These are phyloP conservation scores for Magnusiomyces tetraspermus DNA, from an alignment of 1,139 yeast species.

Conservation along the genomic window DNA sequence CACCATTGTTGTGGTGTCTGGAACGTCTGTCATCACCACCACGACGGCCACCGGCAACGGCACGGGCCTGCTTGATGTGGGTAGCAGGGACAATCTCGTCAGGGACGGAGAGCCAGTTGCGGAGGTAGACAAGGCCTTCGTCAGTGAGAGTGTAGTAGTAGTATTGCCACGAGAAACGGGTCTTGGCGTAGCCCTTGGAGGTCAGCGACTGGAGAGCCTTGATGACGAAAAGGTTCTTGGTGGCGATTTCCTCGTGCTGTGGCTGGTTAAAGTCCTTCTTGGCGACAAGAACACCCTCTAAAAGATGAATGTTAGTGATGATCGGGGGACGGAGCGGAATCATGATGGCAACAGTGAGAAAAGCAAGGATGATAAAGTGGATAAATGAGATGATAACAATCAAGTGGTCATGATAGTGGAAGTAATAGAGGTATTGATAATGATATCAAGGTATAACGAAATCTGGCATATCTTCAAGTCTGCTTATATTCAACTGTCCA, in stretches of 20 bases:
- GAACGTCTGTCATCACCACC: slow-evolving; percentile 29
- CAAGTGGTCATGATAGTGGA: no score
- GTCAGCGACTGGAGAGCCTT: slow-evolving; percentile 99
- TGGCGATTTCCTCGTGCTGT: slow-evolving; percentile 95
- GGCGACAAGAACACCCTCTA: slow-evolving; percentile 98
- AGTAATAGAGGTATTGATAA: no score
- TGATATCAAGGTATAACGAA: no score
- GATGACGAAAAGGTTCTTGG: slow-evolving; percentile 96
- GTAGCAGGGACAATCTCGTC: slow-evolving; percentile 98
- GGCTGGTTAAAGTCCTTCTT: slow-evolving; percentile 98
- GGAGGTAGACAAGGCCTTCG: slow-evolving; percentile 97
- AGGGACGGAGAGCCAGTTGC: slow-evolving; percentile 98
- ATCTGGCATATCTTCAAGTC: no score
- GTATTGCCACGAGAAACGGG: slow-evolving; percentile 99
- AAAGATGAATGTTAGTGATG: no score
- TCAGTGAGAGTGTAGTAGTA: slow-evolving; percentile 99
- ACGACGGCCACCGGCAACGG: slow-evolving; percentile 47
- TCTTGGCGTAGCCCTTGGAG: slow-evolving; percentile 98
- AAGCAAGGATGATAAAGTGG: no score
- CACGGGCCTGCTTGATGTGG: slow-evolving; percentile 91
- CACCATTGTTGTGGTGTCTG: slow-evolving; percentile 33
- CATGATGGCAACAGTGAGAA: no score
- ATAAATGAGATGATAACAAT: no score
- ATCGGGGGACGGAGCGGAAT: no score
- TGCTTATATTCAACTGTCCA: no score